phyloP scores from a whole-genome alignment of 2,329 filamentous ascomycete species.

The Monosporascus ibericus region DNA sequence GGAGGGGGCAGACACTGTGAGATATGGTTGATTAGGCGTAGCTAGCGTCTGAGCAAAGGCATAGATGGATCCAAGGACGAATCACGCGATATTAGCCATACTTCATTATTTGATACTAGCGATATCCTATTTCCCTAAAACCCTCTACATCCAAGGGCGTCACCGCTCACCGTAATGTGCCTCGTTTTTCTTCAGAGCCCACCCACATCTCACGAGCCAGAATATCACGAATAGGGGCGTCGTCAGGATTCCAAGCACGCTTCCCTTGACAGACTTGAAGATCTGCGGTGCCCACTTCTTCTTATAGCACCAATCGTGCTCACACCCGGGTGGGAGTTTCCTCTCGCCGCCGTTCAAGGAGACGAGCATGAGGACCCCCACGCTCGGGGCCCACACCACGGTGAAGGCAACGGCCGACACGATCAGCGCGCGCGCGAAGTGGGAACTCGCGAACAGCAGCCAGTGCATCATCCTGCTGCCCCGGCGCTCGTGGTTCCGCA shows the following conservation, averaged over 20 bases:
- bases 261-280: conserved; percentile 45
- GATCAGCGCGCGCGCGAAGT: conserved; percentile 30
- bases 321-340: not conserved
- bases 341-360: conserved; percentile 27
- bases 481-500: conserved; percentile 20
- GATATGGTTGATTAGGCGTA: conserved; percentile 47
- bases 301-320: conserved; percentile 37
- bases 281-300: conserved; percentile 39
- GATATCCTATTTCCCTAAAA: not conserved
- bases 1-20: conserved; percentile 47
- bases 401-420: conserved; percentile 33
- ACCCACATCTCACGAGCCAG: conserved; percentile 45
- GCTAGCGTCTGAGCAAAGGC: too few relatives aligned
- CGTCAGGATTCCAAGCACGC: conserved; percentile 37
- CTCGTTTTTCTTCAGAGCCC: conserved; percentile 28
- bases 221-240: conserved; percentile 43
- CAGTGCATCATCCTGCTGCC: conserved; percentile 20
- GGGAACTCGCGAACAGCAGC: conserved; percentile 28
- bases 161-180: conserved; percentile 14
- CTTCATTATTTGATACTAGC: not conserved
- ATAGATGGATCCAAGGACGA: too few relatives aligned
- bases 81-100: not conserved
- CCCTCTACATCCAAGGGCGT: not conserved
- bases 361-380: conserved; percentile 36
- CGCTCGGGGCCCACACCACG: conserved; percentile 35